These are phyloP conservation scores for Sclerotinia minor DNA, from an alignment of 2,329 filamentous ascomycete species.

Conservation along the genomic window DNA sequence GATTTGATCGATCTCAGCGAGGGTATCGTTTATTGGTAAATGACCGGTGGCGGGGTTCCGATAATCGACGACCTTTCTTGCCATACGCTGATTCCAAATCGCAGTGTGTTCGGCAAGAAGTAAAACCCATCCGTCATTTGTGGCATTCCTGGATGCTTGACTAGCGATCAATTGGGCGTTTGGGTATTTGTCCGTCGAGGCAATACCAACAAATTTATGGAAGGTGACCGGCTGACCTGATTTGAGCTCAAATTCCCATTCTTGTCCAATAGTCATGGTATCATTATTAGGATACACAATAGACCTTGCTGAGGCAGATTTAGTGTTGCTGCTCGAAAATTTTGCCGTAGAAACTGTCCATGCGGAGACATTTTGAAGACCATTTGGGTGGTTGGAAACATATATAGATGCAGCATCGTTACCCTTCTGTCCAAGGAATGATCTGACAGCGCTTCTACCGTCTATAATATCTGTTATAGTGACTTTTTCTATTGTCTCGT, in stretches of 20 bases:
- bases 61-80: conserved; percentile 48
- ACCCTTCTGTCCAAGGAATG: conserved; percentile 54
- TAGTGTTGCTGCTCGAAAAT: conserved; percentile 36
- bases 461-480: conserved; percentile 62
- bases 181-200: conserved; percentile 61
- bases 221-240: conserved; percentile 54
- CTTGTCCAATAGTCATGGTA: conserved; percentile 61
- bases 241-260: conserved; percentile 50
- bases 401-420: conserved; percentile 52
- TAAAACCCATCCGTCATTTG: conserved; percentile 24
- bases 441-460: conserved; percentile 62
- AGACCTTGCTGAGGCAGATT: conserved; percentile 39
- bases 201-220: conserved; percentile 62
- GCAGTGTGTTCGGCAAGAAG: conserved; percentile 24
- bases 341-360: conserved; percentile 53
- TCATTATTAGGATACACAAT: conserved; percentile 47
- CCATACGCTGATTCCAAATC: conserved; percentile 40
- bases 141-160: conserved; percentile 44
- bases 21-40: conserved; percentile 42
- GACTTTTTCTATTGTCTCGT: conserved; percentile 41
- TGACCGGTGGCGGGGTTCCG: conserved; percentile 52
- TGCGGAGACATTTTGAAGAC: conserved; percentile 58
- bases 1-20: conserved; percentile 45
- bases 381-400: conserved; percentile 59
- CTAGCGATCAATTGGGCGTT: conserved; percentile 51